phyloP scores from a whole-genome alignment of 208 protist species.

The Acanthamoeba sp. region DNA sequence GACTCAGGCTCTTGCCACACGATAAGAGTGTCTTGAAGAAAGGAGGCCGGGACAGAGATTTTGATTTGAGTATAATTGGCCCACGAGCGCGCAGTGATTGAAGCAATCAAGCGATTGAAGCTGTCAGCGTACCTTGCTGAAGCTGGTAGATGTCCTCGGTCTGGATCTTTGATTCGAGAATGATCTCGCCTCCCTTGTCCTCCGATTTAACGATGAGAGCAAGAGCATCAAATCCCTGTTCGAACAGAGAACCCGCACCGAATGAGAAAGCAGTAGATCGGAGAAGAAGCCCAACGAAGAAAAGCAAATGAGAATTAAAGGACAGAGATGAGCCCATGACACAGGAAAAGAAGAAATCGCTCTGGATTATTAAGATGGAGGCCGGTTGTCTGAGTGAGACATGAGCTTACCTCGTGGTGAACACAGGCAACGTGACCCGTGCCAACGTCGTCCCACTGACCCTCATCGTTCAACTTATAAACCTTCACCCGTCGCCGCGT shows the following conservation, averaged over 20 bases:
- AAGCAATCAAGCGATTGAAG: slow-evolving; percentile 13
- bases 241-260: not conserved
- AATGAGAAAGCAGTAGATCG: not conserved
- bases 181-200: slow-evolving; percentile 63
- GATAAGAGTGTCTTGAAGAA: slow-evolving; percentile 83
- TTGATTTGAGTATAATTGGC: not conserved
- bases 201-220: slow-evolving; percentile 84
- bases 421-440: slow-evolving; percentile 86
- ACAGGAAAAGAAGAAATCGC: not conserved
- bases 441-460: slow-evolving; percentile 89
- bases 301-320: not conserved
- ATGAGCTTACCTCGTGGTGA: slow-evolving; percentile 59
- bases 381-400: not conserved
- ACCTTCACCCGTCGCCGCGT: slow-evolving; percentile 86
- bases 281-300: not conserved
- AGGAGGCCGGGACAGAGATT: not conserved
- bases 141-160: slow-evolving; percentile 87
- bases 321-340: not conserved
- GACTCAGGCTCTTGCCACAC: slow-evolving; percentile 86
- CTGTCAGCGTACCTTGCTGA: slow-evolving; percentile 85
- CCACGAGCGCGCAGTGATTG: not conserved
- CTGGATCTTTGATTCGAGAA: slow-evolving; percentile 82
- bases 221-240: slow-evolving; percentile 74
- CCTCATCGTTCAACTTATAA: slow-evolving; percentile 86
- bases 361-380: not conserved